These are phyloP conservation scores for Nicotiana rustica DNA, from an alignment of 305 asterid genomes.

Conservation along the genomic window DNA sequence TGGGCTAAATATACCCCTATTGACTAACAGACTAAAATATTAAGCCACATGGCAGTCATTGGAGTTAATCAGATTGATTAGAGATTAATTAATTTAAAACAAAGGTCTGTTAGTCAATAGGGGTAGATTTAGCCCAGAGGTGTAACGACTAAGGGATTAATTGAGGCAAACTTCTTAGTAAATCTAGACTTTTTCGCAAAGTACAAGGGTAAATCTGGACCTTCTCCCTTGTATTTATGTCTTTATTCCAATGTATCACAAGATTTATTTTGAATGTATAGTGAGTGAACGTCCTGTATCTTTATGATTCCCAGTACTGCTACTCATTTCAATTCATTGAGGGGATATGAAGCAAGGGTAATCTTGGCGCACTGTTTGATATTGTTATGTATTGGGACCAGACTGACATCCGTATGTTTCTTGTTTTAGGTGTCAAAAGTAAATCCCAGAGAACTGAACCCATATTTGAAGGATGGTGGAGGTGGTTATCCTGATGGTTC, in stretches of 20 bases:
- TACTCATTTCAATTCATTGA: conserved; percentile 10
- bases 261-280: neutral
- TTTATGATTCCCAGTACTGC: neutral
- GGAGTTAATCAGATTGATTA: no score
- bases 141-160: no score
- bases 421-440: conserved; percentile 59
- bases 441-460: conserved; percentile 86
- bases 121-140: no score
- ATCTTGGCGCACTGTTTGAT: conserved; percentile 29
- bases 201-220: no score
- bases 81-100: no score
- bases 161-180: no score
- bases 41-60: no score
- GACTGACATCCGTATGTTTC: conserved; percentile 32
- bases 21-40: no score
- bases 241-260: conserved; percentile 1
- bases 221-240: neutral
- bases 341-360: neutral
- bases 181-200: no score
- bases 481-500: conserved; percentile 84
- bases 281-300: neutral
- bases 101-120: no score
- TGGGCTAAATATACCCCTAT: no score
- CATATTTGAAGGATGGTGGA: conserved; percentile 75
- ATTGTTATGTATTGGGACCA: conserved; percentile 29